Evolutionary conservation across 805 yeast species (phyloP), one percentile per base, ranked within the genome.

Genomic region (Huiozyma sinensis): DNA sequence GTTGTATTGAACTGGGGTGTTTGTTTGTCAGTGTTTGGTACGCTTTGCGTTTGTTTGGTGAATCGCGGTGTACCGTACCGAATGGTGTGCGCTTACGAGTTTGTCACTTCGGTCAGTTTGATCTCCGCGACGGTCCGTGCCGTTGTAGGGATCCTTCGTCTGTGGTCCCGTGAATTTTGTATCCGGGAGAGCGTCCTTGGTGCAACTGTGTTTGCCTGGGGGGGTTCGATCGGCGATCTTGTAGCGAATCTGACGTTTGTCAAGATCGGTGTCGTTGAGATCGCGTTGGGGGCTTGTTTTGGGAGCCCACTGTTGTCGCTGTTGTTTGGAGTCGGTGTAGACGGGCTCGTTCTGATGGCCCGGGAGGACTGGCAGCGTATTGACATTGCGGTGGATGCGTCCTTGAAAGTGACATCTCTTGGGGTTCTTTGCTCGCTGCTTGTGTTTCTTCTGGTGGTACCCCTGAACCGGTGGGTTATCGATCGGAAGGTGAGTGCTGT

Each of bases 251-350:
- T 82, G 33, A 82, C 94, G 0, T 76, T 90, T 28, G 88, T 95
- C 0, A 68, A 68, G 45, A 74, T 85, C 71, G 95, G 95, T 0
- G 79, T 77, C 65, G 85, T 95, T 0, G 71, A 83, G 39, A 83
- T 90, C 83, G 97, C 97, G 0, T 68, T 92, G n/a, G 84, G 92
- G 29, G 96, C 97, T 0, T 89, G 97, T 56, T 83, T 89, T 60
- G 97, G 97, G 0, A 87, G 96, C 1, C 97, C 97, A 0, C 64
- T 90, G 45, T 60, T 92, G 36, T 82, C 88, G 43, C 67, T 83
- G 37, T 66, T 92, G 8, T 69, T 89, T 35, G 95, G 97, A 0
- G 65, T 90, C 47, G 96, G 97, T 0, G 55, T 81, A 5, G 82
- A 84, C 51, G 88, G 90, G 0, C 47, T 85, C 32, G 47, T 79